Evolutionary conservation across 306 rosid species (phyloP).

Genomic region (Ormosia emarginata): DNA sequence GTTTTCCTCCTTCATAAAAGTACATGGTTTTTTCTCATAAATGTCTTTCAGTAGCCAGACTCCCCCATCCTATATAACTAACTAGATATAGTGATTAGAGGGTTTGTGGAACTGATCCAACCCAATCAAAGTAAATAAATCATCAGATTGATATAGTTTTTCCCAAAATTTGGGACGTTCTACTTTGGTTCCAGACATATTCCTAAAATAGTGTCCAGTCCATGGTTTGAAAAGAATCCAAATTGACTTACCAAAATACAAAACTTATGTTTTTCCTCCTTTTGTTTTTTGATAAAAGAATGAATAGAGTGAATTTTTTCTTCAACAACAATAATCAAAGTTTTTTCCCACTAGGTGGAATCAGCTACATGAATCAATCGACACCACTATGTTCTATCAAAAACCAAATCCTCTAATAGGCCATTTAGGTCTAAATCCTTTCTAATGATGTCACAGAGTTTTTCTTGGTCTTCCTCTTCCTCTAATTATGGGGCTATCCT

Average conservation of each 20-base stretch:
- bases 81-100: background rate
- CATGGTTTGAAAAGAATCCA: background rate
- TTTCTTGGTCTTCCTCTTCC: no score
- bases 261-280: background rate
- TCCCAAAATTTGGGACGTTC: background rate
- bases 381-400: no score
- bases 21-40: background rate
- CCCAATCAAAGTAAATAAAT: background rate
- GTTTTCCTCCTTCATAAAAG: background rate
- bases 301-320: background rate
- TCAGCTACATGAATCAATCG: no score
- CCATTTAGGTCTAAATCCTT: no score
- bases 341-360: no score
- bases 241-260: background rate
- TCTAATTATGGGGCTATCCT: no score
- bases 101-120: background rate
- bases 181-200: background rate
- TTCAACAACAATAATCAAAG: no score
- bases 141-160: background rate
- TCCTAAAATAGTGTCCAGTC: background rate
- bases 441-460: no score
- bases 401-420: no score
- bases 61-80: background rate
- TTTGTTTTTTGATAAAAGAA: background rate
- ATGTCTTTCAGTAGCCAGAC: conserved; percentile 1